Conservation (phyloP, 139 green algal genomes). For the Gonium pectorale region DNA sequence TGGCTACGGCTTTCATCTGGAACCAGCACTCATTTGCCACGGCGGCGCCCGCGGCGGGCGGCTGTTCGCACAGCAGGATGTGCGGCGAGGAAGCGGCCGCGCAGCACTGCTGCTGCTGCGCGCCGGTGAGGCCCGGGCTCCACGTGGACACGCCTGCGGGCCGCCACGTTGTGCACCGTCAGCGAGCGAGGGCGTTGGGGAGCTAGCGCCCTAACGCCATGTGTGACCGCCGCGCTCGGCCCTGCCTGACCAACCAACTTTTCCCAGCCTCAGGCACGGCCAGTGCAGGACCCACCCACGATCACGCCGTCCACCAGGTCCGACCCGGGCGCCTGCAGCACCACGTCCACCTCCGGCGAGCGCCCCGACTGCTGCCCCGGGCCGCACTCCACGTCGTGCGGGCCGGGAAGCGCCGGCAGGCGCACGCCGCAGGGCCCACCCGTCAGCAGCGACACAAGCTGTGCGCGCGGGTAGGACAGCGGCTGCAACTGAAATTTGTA, state of each 20-base stretch:
- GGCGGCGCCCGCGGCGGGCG: neutral
- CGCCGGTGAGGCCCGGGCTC: slow-evolving; percentile 11
- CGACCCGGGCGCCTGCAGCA: slow-evolving; percentile 32
- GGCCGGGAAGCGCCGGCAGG: neutral
- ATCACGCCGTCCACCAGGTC: slow-evolving; percentile 13
- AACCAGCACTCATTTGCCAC: slow-evolving; percentile 38
- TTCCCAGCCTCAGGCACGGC: too few species aligned
- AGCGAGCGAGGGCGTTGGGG: too few species aligned
- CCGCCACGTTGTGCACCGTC: neutral
- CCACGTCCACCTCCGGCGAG: neutral
- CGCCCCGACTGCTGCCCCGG: neutral
- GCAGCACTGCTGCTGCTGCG: slow-evolving; percentile 46
- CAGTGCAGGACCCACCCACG: slow-evolving; percentile 35
- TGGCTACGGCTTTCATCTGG: slow-evolving; percentile 36
- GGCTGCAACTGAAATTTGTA: slow-evolving; percentile 41
- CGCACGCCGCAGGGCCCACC: neutral
- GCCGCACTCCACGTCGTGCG: slow-evolving; percentile 31
- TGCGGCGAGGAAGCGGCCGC: neutral
- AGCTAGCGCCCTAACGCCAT: too few species aligned
- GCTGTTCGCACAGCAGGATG: slow-evolving; percentile 24
- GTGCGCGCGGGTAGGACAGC: neutral
- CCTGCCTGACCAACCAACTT: too few species aligned
- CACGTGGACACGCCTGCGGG: slow-evolving; percentile 26
- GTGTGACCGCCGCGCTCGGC: too few species aligned
- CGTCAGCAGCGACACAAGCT: slow-evolving; percentile 3